Percentiles rank a stretch among this genome's conserved stretches.
Conservation (phyloP, 805 yeast species). For the Nakazawaea pomicola region DNA sequence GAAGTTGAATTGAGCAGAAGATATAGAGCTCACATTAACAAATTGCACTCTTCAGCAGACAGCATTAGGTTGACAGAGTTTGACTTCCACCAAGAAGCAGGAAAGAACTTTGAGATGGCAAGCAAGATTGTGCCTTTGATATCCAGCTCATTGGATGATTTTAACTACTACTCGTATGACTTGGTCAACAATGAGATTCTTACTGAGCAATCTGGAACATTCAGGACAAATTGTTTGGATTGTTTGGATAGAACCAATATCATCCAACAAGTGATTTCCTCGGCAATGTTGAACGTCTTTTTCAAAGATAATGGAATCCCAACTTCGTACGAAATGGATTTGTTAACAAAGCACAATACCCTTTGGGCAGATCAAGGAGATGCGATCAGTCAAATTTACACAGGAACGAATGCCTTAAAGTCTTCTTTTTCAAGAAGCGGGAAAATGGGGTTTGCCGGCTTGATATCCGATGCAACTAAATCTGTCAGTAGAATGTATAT, state of each 20-base stretch:
- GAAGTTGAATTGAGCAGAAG: slow-evolving; percentile 70
- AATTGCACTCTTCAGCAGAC: slow-evolving; percentile 31
- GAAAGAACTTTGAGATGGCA: slow-evolving; percentile 86
- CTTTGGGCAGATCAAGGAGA: slow-evolving; percentile 99
- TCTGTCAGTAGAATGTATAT: slow-evolving; percentile 93
- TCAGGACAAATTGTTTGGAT: slow-evolving; percentile 90
- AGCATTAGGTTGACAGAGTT: slow-evolving; percentile 67
- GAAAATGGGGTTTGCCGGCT: slow-evolving; percentile 95
- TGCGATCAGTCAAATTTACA: slow-evolving; percentile 89
- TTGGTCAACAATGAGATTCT: slow-evolving; percentile 45
- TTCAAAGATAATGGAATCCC: slow-evolving; percentile 35
- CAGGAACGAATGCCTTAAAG: slow-evolving; percentile 96
- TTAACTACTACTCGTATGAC: slow-evolving; percentile 82
- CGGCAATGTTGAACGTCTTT: slow-evolving; percentile 58
- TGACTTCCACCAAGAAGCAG: slow-evolving; percentile 91
- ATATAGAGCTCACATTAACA: slow-evolving; percentile 54
- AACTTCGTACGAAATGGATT: slow-evolving; percentile 38
- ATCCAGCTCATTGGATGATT: slow-evolving; percentile 61
- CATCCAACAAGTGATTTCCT: slow-evolving; percentile 78
- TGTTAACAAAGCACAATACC: slow-evolving; percentile 71
- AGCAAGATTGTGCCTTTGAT: slow-evolving; percentile 59
- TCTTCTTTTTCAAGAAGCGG: slow-evolving; percentile 93
- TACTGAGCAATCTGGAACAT: slow-evolving; percentile 83
- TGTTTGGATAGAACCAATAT: slow-evolving; percentile 93
- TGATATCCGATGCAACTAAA: slow-evolving; percentile 94